Evolutionary conservation across 2,329 filamentous ascomycete genomes (phyloP).

Genomic region (Paraphoma sp.): DNA sequence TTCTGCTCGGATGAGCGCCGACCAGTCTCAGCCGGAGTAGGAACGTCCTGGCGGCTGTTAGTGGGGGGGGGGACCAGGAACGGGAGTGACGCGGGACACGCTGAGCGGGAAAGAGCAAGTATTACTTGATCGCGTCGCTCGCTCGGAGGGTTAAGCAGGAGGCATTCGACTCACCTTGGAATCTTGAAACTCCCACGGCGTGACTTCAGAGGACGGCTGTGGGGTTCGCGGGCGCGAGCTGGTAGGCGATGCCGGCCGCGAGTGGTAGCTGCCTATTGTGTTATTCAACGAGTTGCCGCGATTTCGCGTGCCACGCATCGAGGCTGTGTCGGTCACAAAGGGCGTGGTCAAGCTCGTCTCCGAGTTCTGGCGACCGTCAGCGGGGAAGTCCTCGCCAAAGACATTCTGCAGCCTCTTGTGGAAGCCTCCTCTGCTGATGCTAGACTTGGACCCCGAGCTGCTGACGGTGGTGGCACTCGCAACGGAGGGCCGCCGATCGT

Average conservation of each 20-base stretch:
- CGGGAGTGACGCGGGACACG: not conserved
- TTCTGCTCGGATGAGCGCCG: conserved; percentile 45
- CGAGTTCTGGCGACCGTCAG: conserved; percentile 69
- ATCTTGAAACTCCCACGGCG: conserved; percentile 96
- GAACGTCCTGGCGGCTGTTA: conserved; percentile 29
- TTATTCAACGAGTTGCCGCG: conserved; percentile 84
- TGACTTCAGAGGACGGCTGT: conserved; percentile 87
- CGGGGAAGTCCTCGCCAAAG: conserved; percentile 87
- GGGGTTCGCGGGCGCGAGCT: conserved; percentile 84
- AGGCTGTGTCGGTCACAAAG: conserved; percentile 61
- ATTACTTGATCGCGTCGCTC: not conserved
- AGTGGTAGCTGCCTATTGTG: conserved; percentile 57
- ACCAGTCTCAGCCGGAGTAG: conserved; percentile 42
- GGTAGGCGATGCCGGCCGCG: conserved; percentile 71
- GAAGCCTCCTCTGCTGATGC: conserved; percentile 69
- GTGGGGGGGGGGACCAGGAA: not conserved
- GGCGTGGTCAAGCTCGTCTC: conserved; percentile 68
- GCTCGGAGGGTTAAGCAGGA: not conserved
- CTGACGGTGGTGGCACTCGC: conserved; percentile 88
- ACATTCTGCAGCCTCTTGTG: conserved; percentile 87
- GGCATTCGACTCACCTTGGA: conserved; percentile 61
- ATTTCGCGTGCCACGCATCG: conserved; percentile 70
- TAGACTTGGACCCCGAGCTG: conserved; percentile 80
- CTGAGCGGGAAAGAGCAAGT: not conserved
- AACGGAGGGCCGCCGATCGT: conserved; percentile 83